Conservation (phyloP, 2,329 filamentous ascomycete species). For the Epichloe hybrida region DNA sequence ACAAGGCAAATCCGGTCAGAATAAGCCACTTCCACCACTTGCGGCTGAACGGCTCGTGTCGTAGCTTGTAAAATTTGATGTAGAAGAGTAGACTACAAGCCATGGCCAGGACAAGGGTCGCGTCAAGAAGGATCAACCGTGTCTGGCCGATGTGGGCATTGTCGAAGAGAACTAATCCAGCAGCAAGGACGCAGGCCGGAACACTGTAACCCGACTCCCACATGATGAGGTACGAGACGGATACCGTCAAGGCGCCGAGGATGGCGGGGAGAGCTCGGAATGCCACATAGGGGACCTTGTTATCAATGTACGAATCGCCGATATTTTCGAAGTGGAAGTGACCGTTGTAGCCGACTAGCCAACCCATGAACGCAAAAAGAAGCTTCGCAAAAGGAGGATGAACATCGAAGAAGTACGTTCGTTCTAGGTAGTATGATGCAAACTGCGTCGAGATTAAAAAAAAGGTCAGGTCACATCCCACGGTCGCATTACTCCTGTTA, state of each 20-base stretch:
- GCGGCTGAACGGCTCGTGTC: conserved; percentile 75
- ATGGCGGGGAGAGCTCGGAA: conserved; percentile 84
- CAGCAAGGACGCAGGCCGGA: conserved; percentile 77
- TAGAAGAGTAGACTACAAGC: conserved; percentile 87
- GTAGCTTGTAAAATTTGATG: conserved; percentile 93
- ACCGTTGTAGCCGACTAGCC: conserved; percentile 94
- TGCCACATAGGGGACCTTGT: conserved; percentile 94
- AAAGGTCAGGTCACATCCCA: conserved; percentile 1
- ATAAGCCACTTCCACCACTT: conserved; percentile 99
- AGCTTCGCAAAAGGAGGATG: conserved; percentile 98
- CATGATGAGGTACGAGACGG: conserved; percentile 95
- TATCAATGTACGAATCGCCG: conserved; percentile 91
- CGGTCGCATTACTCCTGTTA: not conserved
- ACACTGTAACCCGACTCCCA: conserved; percentile 98
- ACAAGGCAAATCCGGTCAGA: conserved; percentile 83
- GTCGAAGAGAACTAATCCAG: conserved; percentile 81
- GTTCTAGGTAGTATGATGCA: conserved; percentile 75
- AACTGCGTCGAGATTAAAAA: conserved; percentile 32
- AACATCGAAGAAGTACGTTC: conserved; percentile 99
- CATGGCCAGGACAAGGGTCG: conserved; percentile 90
- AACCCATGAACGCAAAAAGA: conserved; percentile 90
- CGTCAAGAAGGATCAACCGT: conserved; percentile 84
- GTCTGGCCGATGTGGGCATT: conserved; percentile 98
- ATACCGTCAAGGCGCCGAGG: conserved; percentile 82
- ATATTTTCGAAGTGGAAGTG: conserved; percentile 99